Percentiles rank a stretch among this genome's conserved stretches.
Conservation (phyloP, 2,329 filamentous ascomycete species). For the Drechslerella stenobrocha region DNA sequence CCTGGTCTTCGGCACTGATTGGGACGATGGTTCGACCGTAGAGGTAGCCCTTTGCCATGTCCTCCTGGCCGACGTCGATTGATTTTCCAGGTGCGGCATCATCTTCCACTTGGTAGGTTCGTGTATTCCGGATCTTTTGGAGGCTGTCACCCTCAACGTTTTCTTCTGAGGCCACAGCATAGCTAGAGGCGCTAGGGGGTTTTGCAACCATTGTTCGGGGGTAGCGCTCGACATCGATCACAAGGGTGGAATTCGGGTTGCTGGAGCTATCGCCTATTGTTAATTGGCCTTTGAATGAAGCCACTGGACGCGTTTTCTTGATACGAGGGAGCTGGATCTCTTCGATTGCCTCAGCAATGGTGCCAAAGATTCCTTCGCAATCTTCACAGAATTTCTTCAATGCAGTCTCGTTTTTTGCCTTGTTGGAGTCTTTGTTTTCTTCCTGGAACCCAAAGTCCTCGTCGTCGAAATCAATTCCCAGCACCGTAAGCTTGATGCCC, state of each 20-base stretch:
- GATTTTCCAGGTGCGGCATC: conserved; percentile 74
- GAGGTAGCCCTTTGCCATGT: conserved; percentile 88
- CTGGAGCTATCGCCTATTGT: conserved; percentile 76
- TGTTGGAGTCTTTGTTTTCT: conserved; percentile 73
- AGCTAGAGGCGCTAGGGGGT: conserved; percentile 75
- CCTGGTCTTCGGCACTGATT: conserved; percentile 82
- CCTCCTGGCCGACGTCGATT: conserved; percentile 76
- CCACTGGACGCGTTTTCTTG: conserved; percentile 74
- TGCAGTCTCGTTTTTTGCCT: conserved; percentile 74
- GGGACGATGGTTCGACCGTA: conserved; percentile 91
- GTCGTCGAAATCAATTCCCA: conserved; percentile 94
- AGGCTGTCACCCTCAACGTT: conserved; percentile 58
- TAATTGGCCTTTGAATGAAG: conserved; percentile 76
- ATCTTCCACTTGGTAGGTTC: conserved; percentile 79
- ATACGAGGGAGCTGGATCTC: conserved; percentile 76
- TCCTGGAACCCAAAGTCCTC: conserved; percentile 87
- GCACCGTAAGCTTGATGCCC: conserved; percentile 74
- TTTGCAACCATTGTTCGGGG: conserved; percentile 79
- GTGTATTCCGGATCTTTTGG: conserved; percentile 72
- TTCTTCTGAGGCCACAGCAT: conserved; percentile 63
- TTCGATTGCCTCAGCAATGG: conserved; percentile 79
- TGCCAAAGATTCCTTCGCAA: conserved; percentile 76
- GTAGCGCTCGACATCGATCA: conserved; percentile 86
- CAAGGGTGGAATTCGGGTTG: conserved; percentile 70
- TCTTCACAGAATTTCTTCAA: conserved; percentile 68